A percentile compares a stretch with the other conserved stretches of the same genome.
Evolutionary conservation across 805 yeast species (phyloP).

Genomic region (Ogataea saltuana): DNA sequence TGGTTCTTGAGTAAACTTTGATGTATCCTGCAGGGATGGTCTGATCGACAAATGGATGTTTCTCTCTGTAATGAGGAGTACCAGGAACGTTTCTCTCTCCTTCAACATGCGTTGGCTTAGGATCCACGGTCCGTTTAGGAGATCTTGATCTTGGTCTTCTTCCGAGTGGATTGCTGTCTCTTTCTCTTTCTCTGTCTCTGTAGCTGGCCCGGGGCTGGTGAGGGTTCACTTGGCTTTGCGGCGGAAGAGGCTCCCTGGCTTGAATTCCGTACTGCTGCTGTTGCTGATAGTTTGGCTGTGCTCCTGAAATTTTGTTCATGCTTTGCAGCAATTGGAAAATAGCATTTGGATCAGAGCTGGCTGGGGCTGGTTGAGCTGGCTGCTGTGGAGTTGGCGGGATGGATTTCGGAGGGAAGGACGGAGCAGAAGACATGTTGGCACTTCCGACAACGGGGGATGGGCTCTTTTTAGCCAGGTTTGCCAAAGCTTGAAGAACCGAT

Average conservation of each 20-base stretch:
- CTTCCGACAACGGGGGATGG: conserved; percentile 35
- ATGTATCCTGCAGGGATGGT: conserved; percentile 74
- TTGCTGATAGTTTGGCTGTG: conserved; percentile 26
- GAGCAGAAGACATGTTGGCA: conserved; percentile 36
- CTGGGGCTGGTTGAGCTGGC: conserved; percentile 17
- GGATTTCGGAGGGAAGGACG: conserved; percentile 14
- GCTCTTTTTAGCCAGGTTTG: conserved; percentile 56
- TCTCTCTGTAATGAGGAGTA: conserved; percentile 75
- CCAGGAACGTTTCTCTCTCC: conserved; percentile 71
- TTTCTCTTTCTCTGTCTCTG: conserved; percentile 34
- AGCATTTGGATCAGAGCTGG: conserved; percentile 38
- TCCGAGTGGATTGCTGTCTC: conserved; percentile 36
- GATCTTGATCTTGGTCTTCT: conserved; percentile 58
- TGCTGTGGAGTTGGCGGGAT: conserved; percentile 3
- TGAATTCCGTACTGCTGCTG: conserved; percentile 21
- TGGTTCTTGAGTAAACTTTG: conserved; percentile 83
- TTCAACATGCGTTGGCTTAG: conserved; percentile 39
- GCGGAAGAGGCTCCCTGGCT: conserved; percentile 20
- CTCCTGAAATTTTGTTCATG: conserved; percentile 38
- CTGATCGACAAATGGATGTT: conserved; percentile 68
- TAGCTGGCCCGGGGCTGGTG: conserved; percentile 18
- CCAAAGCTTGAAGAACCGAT: conserved; percentile 68
- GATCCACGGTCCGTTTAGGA: conserved; percentile 36
- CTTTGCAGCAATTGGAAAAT: conserved; percentile 56
- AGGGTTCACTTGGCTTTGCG: conserved; percentile 24